These are phyloP conservation scores for Trichophyton rubrum DNA, from an alignment of 2,329 filamentous ascomycete species.

Conservation along the genomic window DNA sequence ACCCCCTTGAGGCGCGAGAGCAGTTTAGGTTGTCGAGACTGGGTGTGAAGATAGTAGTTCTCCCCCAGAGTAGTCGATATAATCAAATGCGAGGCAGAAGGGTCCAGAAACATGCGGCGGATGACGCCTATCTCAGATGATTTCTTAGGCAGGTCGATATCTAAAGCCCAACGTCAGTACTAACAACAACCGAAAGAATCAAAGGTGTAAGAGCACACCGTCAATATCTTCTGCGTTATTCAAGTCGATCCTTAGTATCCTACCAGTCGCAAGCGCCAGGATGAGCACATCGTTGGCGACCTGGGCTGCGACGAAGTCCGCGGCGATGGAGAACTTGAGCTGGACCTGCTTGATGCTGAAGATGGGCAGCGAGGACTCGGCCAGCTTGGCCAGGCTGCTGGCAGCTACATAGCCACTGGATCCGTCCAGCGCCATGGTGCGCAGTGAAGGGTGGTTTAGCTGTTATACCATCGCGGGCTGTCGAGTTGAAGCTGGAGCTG, in stretches of 20 bases:
- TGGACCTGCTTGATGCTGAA: slow-evolving; percentile 90
- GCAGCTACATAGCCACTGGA: slow-evolving; percentile 61
- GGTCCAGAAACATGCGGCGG: slow-evolving; percentile 91
- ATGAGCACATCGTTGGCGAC: slow-evolving; percentile 96
- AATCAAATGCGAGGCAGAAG: slow-evolving; percentile 86
- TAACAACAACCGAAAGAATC: no score
- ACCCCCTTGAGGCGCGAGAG: slow-evolving; percentile 75
- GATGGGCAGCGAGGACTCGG: slow-evolving; percentile 61
- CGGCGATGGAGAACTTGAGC: slow-evolving; percentile 85
- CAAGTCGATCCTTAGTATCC: slow-evolving; percentile 86
- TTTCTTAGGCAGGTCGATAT: slow-evolving; percentile 94
- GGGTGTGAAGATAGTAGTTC: slow-evolving; percentile 95
- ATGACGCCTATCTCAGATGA: slow-evolving; percentile 84
- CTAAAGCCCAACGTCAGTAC: slow-evolving; percentile 34
- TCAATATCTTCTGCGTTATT: slow-evolving; percentile 93
- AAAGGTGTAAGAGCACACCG: slow-evolving; percentile 38
- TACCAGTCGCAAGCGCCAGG: slow-evolving; percentile 78
- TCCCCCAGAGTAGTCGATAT: slow-evolving; percentile 85
- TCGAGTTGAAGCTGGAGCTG: neutral
- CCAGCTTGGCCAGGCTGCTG: slow-evolving; percentile 47
- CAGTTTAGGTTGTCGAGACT: slow-evolving; percentile 75
- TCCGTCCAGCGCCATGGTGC: slow-evolving; percentile 56
- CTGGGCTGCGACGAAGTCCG: slow-evolving; percentile 91
- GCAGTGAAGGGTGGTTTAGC: slow-evolving; percentile 13
- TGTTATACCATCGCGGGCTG: slow-evolving; percentile 11